phyloP scores from a whole-genome alignment of 2,329 filamentous ascomycete species.

The Periconia sp. region DNA sequence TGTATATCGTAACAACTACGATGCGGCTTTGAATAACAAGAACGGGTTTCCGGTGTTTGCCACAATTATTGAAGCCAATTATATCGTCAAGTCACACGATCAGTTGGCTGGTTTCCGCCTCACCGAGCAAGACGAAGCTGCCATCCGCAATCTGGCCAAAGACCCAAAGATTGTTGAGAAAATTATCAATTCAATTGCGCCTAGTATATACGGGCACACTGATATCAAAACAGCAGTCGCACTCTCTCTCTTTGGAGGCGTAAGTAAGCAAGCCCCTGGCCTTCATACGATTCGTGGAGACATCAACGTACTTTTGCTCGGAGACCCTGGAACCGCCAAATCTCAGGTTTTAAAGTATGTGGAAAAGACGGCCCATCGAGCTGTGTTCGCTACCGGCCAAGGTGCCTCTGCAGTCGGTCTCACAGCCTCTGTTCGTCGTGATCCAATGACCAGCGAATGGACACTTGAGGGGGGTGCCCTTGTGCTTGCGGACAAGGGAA shows the following conservation, averaged over 20 bases:
- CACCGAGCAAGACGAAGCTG: constrained; percentile 90
- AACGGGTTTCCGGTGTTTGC: constrained; percentile 99
- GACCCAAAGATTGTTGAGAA: constrained; percentile 93
- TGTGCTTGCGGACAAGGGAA: constrained; percentile 91
- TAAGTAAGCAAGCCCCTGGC: constrained; percentile 86
- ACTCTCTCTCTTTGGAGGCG: constrained; percentile 90
- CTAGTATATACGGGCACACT: constrained; percentile 94
- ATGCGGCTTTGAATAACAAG: constrained; percentile 95
- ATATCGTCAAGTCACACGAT: constrained; percentile 95
- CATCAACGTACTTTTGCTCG: constrained; percentile 94
- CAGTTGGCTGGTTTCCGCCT: constrained; percentile 95
- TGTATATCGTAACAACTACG: constrained; percentile 97
- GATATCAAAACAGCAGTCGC: constrained; percentile 98
- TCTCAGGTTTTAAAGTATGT: constrained; percentile 97
- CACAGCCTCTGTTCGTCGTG: constrained; percentile 91
- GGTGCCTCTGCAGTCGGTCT: constrained; percentile 97
- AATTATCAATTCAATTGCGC: constrained; percentile 88
- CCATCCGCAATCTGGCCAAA: constrained; percentile 83
- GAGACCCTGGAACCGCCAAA: constrained; percentile 96
- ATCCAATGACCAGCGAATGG: constrained; percentile 95
- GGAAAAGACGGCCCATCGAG: constrained; percentile 94
- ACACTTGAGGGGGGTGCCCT: constrained; percentile 94
- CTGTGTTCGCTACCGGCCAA: constrained; percentile 96
- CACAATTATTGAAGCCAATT: constrained; percentile 95
- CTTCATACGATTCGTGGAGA: constrained; percentile 91